Evolutionary conservation across 2,329 filamentous ascomycete genomes (phyloP).

Genomic region (Sordariomycetes sp.): DNA sequence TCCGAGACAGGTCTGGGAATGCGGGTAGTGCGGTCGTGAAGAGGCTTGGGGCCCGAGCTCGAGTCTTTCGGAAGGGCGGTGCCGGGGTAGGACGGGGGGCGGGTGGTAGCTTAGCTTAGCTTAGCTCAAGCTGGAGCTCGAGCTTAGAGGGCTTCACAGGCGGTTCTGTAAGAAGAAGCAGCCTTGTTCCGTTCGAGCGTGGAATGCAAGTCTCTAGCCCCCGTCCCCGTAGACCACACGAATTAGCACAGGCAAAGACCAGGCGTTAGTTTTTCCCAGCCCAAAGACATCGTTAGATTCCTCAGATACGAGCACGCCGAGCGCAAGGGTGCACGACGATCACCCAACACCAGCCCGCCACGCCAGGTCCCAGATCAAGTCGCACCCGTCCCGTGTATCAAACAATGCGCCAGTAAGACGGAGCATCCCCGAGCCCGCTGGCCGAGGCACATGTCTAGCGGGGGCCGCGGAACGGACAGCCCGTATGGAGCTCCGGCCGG

Average conservation of each 20-base stretch:
- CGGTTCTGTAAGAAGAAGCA: neutral
- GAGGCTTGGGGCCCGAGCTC: too few relatives aligned
- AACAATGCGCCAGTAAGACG: neutral
- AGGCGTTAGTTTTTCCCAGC: neutral
- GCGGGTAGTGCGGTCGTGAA: too few relatives aligned
- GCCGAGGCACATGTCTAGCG: neutral
- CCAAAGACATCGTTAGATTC: neutral
- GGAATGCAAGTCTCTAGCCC: neutral
- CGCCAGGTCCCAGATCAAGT: neutral
- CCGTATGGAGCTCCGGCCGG: too few relatives aligned
- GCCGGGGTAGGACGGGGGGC: too few relatives aligned
- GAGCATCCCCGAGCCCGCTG: neutral
- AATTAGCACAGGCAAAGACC: too few relatives aligned
- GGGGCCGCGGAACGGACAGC: too few relatives aligned
- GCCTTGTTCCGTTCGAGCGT: neutral
- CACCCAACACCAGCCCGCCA: neutral
- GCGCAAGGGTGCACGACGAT: neutral
- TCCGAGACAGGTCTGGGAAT: neutral
- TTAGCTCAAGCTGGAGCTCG: neutral
- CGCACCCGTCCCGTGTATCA: neutral
- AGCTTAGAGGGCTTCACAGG: neutral
- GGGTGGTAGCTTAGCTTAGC: neutral
- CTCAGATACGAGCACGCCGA: neutral
- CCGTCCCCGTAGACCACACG: too few relatives aligned
- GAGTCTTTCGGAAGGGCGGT: too few relatives aligned